Conservation (phyloP, 1,284 basidiomycete genomes). For the Inonotus hispidus region DNA sequence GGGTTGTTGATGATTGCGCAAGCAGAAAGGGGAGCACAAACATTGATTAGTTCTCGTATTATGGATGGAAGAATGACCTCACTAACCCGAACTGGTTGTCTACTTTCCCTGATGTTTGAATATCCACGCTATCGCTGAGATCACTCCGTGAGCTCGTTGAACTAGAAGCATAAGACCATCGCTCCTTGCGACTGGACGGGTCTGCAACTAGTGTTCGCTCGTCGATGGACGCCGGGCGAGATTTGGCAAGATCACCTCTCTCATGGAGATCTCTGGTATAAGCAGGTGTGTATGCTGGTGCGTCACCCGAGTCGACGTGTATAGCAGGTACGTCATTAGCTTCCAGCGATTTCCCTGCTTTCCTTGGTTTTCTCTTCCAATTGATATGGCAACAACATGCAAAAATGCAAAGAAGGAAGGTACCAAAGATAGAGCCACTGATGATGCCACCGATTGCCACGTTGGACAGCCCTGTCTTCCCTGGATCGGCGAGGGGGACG, state of each 20-base stretch:
- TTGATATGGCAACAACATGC: neutral
- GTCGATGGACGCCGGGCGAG: neutral
- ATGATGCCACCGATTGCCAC: constrained; percentile 5
- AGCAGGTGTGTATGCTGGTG: neutral
- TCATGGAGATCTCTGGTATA: neutral
- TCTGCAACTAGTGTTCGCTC: neutral
- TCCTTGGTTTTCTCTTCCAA: neutral
- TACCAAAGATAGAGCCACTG: neutral
- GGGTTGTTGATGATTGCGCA: neutral
- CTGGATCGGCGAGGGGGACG: constrained; percentile 8
- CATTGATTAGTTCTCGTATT: no score
- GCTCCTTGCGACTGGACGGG: neutral
- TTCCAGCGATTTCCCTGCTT: neutral
- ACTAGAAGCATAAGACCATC: neutral
- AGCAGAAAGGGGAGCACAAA: neutral
- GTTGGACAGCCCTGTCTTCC: neutral
- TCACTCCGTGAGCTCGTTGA: neutral
- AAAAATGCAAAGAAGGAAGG: neutral
- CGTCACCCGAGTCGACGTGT: neutral
- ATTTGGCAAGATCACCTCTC: neutral
- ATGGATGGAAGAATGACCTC: neutral
- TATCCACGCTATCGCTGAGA: neutral
- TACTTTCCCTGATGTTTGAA: neutral
- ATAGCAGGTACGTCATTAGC: neutral
- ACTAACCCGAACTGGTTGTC: neutral